phyloP scores from a whole-genome alignment of 2,329 filamentous ascomycete species.

The Exophiala sp. region DNA sequence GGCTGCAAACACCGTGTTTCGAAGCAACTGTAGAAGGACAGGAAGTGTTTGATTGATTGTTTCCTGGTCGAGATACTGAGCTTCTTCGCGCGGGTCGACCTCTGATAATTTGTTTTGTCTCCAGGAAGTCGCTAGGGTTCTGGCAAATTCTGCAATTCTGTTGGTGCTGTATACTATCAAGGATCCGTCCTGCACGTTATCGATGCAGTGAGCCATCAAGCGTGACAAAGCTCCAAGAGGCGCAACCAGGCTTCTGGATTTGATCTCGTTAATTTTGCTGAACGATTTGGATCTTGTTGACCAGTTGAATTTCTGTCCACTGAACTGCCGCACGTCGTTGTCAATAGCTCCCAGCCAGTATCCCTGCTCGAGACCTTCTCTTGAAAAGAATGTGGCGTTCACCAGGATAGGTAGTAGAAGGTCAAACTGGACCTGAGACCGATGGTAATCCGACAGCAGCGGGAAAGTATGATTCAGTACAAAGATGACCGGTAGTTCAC shows the following conservation, averaged over 20 bases:
- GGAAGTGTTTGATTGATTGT: conserved; percentile 66
- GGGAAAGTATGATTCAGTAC: conserved; percentile 76
- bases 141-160: conserved; percentile 64
- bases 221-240: conserved; percentile 62
- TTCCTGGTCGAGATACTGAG: conserved; percentile 59
- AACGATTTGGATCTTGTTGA: conserved; percentile 56
- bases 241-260: conserved; percentile 56
- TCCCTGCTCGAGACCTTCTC: conserved; percentile 71
- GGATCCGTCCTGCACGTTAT: conserved; percentile 50
- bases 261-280: conserved; percentile 53
- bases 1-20: conserved; percentile 70
- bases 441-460: conserved; percentile 60
- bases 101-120: conserved; percentile 68
- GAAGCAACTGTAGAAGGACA: conserved; percentile 69
- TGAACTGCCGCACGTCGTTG: conserved; percentile 58
- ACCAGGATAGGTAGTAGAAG: conserved; percentile 67
- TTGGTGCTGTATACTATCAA: conserved; percentile 50
- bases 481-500: conserved; percentile 57
- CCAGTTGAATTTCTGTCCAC: conserved; percentile 63
- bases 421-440: conserved; percentile 62
- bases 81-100: conserved; percentile 67
- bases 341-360: conserved; percentile 71
- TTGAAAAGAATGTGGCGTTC: conserved; percentile 64
- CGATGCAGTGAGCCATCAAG: conserved; percentile 60
- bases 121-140: conserved; percentile 68